Evolutionary conservation across 768 basidiomycete genomes (phyloP).

Genomic region (Russula virescens): DNA sequence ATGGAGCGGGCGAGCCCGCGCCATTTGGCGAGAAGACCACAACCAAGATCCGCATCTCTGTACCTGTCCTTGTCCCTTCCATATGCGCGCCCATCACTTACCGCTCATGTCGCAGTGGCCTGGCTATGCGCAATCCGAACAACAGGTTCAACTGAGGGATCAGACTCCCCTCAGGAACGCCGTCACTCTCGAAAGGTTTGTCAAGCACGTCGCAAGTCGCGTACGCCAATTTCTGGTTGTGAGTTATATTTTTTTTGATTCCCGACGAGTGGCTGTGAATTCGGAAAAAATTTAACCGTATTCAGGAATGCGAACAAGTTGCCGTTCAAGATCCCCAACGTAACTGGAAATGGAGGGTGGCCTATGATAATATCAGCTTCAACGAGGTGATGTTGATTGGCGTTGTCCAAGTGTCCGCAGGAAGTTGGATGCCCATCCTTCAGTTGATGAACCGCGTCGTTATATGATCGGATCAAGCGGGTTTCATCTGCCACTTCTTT

Average conservation of each 20-base stretch:
- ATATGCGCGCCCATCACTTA: slow-evolving; percentile 1
- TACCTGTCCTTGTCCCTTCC: neutral
- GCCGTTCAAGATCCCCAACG: neutral
- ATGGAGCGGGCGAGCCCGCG: neutral
- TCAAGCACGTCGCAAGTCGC: slow-evolving; percentile 15
- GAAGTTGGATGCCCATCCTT: slow-evolving; percentile 23
- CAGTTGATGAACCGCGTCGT: slow-evolving; percentile 10
- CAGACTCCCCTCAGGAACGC: neutral
- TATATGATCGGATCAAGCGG: neutral
- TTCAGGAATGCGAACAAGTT: slow-evolving; percentile 8
- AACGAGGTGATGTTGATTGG: slow-evolving; percentile 20
- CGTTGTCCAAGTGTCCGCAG: slow-evolving; percentile 18
- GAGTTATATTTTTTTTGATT: neutral
- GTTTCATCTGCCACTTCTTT: neutral
- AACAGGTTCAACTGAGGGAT: slow-evolving; percentile 12
- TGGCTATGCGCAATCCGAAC: slow-evolving; percentile 7
- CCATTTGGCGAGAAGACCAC: slow-evolving; percentile 12
- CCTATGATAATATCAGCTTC: slow-evolving; percentile 1
- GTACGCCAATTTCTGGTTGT: slow-evolving; percentile 10
- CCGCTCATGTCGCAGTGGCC: slow-evolving; percentile 12
- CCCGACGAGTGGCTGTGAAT: neutral
- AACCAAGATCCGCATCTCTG: slow-evolving; percentile 10
- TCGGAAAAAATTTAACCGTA: neutral
- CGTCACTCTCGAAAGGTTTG: slow-evolving; percentile 9
- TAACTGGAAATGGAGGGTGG: slow-evolving; percentile 1